phyloP scores from a whole-genome alignment of 768 basidiomycete genomes.

The Boletus bicolor region DNA sequence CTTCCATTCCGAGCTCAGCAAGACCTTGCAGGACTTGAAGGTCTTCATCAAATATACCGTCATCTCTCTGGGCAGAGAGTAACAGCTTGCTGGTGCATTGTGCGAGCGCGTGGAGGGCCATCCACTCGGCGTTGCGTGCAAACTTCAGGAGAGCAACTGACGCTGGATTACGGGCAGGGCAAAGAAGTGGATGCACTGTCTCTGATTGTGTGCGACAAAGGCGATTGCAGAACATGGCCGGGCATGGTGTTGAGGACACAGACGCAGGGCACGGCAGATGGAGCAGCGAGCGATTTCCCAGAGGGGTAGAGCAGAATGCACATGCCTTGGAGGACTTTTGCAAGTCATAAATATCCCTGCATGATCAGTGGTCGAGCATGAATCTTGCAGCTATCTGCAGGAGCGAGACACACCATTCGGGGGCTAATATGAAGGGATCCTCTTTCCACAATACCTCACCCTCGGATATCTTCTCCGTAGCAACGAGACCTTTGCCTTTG shows the following conservation, averaged over 20 bases:
- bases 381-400: not conserved
- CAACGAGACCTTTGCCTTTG: conserved; percentile 85
- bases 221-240: conserved; percentile 74
- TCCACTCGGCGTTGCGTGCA: conserved; percentile 61
- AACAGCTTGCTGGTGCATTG: conserved; percentile 65
- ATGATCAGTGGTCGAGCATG: conserved; percentile 1
- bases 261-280: conserved; percentile 53
- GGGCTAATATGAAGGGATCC: conserved; percentile 75
- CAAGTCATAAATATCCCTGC: conserved; percentile 75
- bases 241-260: conserved; percentile 43
- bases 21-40: conserved; percentile 56
- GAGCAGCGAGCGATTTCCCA: conserved; percentile 42
- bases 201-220: conserved; percentile 68
- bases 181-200: conserved; percentile 67
- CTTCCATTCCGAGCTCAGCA: conserved; percentile 77
- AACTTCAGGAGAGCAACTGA: conserved; percentile 57
- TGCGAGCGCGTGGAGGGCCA: conserved; percentile 66
- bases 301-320: conserved; percentile 67
- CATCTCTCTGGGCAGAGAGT: conserved; percentile 49
- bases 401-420: conserved; percentile 60
- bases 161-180: conserved; percentile 71
- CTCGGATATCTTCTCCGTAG: conserved; percentile 58
- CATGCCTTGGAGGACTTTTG: conserved; percentile 62
- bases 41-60: conserved; percentile 36
- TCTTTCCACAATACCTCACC: conserved; percentile 85